phyloP scores from a whole-genome alignment of 2,329 filamentous ascomycete genomes.

The Scedosporium minutisporum region DNA sequence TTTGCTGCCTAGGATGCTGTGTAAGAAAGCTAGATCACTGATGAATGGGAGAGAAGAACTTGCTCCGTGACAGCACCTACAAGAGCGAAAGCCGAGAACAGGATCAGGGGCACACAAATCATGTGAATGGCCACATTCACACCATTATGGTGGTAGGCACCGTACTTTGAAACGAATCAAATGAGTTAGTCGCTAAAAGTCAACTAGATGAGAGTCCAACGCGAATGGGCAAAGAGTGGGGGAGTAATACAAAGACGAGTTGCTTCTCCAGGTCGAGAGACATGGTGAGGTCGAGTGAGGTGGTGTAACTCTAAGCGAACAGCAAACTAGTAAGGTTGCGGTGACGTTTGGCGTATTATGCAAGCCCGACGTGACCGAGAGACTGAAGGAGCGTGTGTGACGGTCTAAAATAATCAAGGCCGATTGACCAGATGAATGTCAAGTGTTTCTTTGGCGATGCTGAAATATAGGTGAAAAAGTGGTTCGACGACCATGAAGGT shows the following conservation, averaged over 20 bases:
- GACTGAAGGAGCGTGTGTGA: neutral
- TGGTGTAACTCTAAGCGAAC: neutral
- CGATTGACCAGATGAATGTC: neutral
- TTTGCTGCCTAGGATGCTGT: slow-evolving; percentile 42
- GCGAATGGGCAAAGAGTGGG: slow-evolving; percentile 1
- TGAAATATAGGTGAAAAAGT: too few species aligned
- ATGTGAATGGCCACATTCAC: slow-evolving; percentile 74
- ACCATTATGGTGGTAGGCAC: slow-evolving; percentile 70
- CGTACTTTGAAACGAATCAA: slow-evolving; percentile 50
- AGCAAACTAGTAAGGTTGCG: neutral
- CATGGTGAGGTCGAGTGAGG: slow-evolving; percentile 28
- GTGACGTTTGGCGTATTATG: neutral
- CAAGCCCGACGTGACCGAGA: neutral
- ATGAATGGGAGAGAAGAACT: slow-evolving; percentile 12
- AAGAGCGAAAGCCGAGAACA: slow-evolving; percentile 40
- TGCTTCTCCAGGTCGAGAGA: slow-evolving; percentile 73
- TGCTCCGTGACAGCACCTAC: neutral
- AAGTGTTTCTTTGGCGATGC: too few species aligned
- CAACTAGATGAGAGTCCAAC: slow-evolving; percentile 2
- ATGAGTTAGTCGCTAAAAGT: neutral
- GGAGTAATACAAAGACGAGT: slow-evolving; percentile 58
- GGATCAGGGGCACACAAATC: slow-evolving; percentile 65
- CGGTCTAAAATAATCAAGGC: neutral
- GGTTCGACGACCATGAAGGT: too few species aligned
- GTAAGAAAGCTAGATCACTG: neutral